Conservation (phyloP, 2,329 filamentous ascomycete species). For the Aaosphaeria pasadenensis region DNA sequence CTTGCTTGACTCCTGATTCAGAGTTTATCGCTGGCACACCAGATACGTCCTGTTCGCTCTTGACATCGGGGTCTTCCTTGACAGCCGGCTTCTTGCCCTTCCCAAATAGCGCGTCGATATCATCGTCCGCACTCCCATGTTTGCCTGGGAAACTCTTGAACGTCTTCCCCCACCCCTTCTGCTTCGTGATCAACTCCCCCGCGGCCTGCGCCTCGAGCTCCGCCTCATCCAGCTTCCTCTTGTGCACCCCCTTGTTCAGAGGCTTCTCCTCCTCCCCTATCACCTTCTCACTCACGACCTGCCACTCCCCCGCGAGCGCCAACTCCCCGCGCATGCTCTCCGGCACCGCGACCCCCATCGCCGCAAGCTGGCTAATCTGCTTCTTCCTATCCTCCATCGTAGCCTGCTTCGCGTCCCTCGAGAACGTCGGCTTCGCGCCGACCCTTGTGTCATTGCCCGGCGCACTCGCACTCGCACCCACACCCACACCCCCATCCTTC, state of each 20-base stretch:
- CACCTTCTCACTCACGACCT: slow-evolving; percentile 56
- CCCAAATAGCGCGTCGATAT: slow-evolving; percentile 61
- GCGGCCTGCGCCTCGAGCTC: slow-evolving; percentile 60
- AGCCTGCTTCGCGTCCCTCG: slow-evolving; percentile 43
- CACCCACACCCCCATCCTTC: slow-evolving; percentile 15
- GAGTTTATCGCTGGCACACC: slow-evolving; percentile 37
- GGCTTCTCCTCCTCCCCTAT: slow-evolving; percentile 44
- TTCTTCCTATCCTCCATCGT: slow-evolving; percentile 69
- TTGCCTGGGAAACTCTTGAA: slow-evolving; percentile 45
- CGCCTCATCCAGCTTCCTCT: slow-evolving; percentile 59
- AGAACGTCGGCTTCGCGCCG: slow-evolving; percentile 18
- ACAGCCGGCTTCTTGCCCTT: slow-evolving; percentile 23
- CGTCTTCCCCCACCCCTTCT: slow-evolving; percentile 45
- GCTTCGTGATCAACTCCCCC: slow-evolving; percentile 44
- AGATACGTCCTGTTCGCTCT: slow-evolving; percentile 12
- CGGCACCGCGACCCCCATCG: slow-evolving; percentile 82
- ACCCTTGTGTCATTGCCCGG: slow-evolving; percentile 9
- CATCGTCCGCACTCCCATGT: slow-evolving; percentile 49
- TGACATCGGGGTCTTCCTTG: slow-evolving; percentile 18
- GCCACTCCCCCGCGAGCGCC: slow-evolving; percentile 89
- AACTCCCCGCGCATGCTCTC: slow-evolving; percentile 74
- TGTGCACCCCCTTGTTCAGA: slow-evolving; percentile 57
- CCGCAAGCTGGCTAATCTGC: slow-evolving; percentile 84
- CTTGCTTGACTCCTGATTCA: slow-evolving; percentile 38
- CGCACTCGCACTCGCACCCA: not conserved